Conservation (phyloP, 768 basidiomycete species). For the Cubamyces lactineus region DNA sequence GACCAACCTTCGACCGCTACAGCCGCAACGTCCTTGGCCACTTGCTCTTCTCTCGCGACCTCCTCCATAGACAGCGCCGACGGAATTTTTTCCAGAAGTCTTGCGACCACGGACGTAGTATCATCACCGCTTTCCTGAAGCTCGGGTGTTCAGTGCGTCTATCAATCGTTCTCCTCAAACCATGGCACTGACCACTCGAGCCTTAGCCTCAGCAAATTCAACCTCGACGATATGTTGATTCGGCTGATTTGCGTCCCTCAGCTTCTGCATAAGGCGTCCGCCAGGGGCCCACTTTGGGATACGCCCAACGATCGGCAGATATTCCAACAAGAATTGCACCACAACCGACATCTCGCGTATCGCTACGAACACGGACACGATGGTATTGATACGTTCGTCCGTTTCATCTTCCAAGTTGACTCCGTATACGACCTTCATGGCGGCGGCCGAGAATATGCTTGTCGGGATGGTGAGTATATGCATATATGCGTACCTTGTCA, state of each 20-base stretch:
- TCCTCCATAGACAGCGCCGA: not conserved
- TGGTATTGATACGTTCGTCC: conserved; percentile 22
- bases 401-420: not conserved
- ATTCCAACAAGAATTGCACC: conserved; percentile 2
- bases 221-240: not conserved
- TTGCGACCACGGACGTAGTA: not conserved
- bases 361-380: conserved; percentile 12
- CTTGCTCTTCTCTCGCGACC: not conserved
- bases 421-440: conserved; percentile 9
- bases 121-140: not conserved
- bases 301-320: not conserved
- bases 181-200: not conserved
- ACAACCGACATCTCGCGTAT: conserved; percentile 4
- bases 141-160: not conserved
- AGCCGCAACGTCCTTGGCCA: conserved; percentile 2
- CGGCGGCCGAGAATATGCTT: conserved; percentile 7
- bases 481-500: too few species aligned
- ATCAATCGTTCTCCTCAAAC: not conserved
- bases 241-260: not conserved
- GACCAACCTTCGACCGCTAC: conserved; percentile 3
- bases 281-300: conserved; percentile 18
- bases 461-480: not conserved
- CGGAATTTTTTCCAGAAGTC: not conserved
- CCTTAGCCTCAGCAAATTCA: conserved; percentile 3
- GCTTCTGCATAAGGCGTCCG: not conserved